phyloP scores from a whole-genome alignment of 441 rosid species.

The Populus hybrid region DNA sequence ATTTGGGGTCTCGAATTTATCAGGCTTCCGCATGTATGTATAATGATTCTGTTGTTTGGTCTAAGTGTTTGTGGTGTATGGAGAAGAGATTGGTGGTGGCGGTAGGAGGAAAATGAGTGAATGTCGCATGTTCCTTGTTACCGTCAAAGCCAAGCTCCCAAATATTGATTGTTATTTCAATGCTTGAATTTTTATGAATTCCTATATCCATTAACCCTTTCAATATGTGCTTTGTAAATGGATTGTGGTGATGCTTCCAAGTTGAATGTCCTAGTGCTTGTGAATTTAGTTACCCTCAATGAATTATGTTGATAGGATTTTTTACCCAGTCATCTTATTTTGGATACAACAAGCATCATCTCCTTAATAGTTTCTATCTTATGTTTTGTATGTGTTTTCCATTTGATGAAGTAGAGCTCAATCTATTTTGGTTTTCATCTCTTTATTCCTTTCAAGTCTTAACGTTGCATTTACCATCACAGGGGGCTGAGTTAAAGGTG shows the following conservation, averaged over 20 bases:
- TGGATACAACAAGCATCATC: background rate
- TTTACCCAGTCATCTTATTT: background rate
- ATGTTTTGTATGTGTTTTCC: background rate
- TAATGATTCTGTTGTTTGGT: background rate
- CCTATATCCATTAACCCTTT: background rate
- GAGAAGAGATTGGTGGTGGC: background rate
- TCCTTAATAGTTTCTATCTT: background rate
- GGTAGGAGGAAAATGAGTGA: background rate
- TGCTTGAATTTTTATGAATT: background rate
- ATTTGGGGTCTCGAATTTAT: background rate
- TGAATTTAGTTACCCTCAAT: background rate
- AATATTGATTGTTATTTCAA: background rate
- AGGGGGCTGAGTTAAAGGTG: conserved; percentile 83
- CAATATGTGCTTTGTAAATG: background rate
- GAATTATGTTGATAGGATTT: background rate
- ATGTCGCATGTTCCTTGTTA: background rate
- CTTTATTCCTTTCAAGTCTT: conserved; percentile 1
- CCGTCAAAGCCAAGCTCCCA: background rate
- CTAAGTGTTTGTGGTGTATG: background rate
- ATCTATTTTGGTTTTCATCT: too few relatives aligned
- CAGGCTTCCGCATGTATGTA: background rate
- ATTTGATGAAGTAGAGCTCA: background rate
- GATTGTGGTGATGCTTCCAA: background rate
- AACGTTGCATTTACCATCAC: conserved; percentile 18
- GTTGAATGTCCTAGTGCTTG: background rate